Conservation (phyloP, 169 alveolate species). For the Toxoplasma gondii region DNA sequence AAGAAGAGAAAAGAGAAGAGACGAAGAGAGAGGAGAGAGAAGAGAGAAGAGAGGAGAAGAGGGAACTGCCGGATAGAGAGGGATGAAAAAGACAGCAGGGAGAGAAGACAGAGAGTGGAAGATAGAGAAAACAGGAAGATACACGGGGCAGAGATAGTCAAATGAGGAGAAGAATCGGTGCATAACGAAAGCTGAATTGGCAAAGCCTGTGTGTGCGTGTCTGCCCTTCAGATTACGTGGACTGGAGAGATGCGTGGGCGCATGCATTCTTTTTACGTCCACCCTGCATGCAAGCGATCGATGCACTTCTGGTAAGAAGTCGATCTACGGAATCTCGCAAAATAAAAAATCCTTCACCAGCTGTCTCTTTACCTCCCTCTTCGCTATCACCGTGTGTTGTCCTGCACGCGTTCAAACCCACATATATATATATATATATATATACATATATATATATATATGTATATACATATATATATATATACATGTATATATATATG, state of each 20-base stretch:
- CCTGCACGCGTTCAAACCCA: neutral
- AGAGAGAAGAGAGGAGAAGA: neutral
- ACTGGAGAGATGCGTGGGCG: neutral
- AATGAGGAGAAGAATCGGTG: too few species aligned
- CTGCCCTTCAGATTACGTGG: neutral
- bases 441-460: neutral
- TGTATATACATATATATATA: neutral
- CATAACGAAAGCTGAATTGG: too few species aligned
- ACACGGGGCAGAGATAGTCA: too few species aligned
- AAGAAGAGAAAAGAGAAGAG: too few species aligned
- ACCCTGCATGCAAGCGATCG: neutral
- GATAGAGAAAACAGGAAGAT: too few species aligned
- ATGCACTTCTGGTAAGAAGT: constrained; percentile 11
- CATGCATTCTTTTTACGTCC: neutral
- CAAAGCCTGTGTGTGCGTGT: too few species aligned
- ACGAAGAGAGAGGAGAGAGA: neutral
- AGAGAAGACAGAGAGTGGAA: too few species aligned
- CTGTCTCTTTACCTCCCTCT: too few species aligned
- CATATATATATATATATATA: neutral
- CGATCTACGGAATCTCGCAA: too few species aligned
- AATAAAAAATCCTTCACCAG: too few species aligned
- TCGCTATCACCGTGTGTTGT: neutral
- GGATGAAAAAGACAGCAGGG: neutral
- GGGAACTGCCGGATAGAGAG: neutral
- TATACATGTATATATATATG: neutral